Conservation (phyloP, 148 eudicot genomes). For the Linanthus parryae region DNA sequence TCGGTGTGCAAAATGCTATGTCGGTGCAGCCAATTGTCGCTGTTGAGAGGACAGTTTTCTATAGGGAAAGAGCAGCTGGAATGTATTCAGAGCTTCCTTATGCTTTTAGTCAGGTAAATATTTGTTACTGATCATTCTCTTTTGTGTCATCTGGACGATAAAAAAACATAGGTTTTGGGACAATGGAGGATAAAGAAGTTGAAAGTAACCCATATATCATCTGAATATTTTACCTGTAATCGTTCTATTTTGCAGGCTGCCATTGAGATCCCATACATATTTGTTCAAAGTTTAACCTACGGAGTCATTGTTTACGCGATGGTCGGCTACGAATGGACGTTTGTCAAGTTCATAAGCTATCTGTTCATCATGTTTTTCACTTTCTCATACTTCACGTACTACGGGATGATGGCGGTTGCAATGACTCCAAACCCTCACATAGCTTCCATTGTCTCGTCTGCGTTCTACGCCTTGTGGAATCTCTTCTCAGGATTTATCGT, state of each 20-base stretch:
- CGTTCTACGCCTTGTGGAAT: conserved; percentile 5
- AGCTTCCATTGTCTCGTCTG: conserved; percentile 6
- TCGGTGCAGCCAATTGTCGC: conserved; percentile 43
- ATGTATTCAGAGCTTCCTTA: conserved; percentile 53
- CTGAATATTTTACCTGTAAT: neutral
- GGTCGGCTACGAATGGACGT: conserved; percentile 11
- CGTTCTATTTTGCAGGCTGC: neutral
- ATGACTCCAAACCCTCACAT: conserved; percentile 12
- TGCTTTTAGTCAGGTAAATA: conserved; percentile 47
- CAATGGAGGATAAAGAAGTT: no score
- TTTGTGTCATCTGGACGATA: no score
- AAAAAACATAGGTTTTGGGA: no score
- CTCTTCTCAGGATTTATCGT: conserved; percentile 11
- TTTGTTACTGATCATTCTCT: no score
- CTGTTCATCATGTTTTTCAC: conserved; percentile 11
- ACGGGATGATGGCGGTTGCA: conserved; percentile 9
- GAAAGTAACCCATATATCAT: no score
- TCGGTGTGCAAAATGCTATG: conserved; percentile 37
- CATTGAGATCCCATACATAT: conserved; percentile 7
- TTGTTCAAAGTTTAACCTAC: neutral
- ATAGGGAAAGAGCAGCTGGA: conserved; percentile 60
- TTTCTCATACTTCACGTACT: conserved; percentile 10
- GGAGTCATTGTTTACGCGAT: conserved; percentile 8
- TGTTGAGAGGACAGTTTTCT: conserved; percentile 47
- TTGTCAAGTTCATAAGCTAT: conserved; percentile 3